Evolutionary conservation across 768 basidiomycete genomes (phyloP), one percentile per base, ranked within the genome.

Genomic region (Mycena belliarum): DNA sequence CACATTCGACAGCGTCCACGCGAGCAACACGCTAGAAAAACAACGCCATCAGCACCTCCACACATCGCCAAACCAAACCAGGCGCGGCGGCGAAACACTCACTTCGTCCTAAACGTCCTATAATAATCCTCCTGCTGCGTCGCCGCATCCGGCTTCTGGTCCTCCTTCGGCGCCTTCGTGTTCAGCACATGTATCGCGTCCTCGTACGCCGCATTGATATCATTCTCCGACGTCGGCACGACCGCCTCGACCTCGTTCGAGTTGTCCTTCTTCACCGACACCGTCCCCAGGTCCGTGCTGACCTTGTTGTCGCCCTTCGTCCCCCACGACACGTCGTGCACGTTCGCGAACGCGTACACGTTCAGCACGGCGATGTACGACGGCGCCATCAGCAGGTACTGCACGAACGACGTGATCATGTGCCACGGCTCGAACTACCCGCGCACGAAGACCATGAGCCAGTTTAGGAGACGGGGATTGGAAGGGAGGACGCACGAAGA

Each of bases 331-430:
- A 95, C 88, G 57, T 95, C 94, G 72, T 93, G 90, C 6, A 92
- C 90, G 68, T 93, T 93, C 3, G 91, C 85, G 63, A 93, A 93
- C 86, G 87, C 88, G 66, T 95, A 94, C 62, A 96, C 93, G 69
- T 96, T 96, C 52, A 98, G 80, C 14, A 98, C 91, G 52, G 88
- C 84, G 68, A 96, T 96, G 66, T 95, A 98, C 0, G 93, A 93
- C 3, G 96, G 96, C 0, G 94, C 91, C 79, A 98, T 85, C 59
- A 97, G 81, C 23, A 91, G 71, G 68, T 95, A 96, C 70, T 95
- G 96, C n/a, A 95, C 25, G 74, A 98, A 95, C 6, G 90, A 93
- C 0, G 97, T 98, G 66, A 99, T 79, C 93, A 99, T 91, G 70
- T 99, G 97, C 93, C 95, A 97, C 2, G 96, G 96, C 64, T 98